Evolutionary conservation across 345 rosid species (phyloP), one percentile per base, ranked within the genome.

Genomic region (Dovyalis caffra): DNA sequence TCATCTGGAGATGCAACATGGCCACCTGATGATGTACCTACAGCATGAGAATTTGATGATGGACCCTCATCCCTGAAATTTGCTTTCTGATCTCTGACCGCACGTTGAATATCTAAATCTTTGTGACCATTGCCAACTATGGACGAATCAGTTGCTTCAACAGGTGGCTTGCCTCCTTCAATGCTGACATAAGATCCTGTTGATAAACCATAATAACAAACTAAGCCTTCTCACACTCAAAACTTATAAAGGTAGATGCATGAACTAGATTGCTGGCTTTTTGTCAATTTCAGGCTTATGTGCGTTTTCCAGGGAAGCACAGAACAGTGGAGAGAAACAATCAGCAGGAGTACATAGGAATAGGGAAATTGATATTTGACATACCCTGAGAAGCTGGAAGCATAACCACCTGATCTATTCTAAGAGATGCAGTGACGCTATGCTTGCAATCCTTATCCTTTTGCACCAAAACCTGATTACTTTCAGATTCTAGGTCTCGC

Each of bases 311-410:
- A 29, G 9, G 8, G 10, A 35, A 66, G 6, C 23, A 32, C 12
- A 28, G 69, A 37, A 37, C 14, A 3, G 25, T 25, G 61, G 8
- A 47, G 25, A n/a, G 12, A 68, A 28, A 28, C 8, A 10, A 21
- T 12, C 8, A 16, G 28, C 57, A 43, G 49, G 35, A 26, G 38
- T 3, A 20, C 16, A 5, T 10, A 2, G 60, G 21, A 28, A 2
- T 35, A 37, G 20, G 23, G 12, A 61, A 64, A 62, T 11, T 29
- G 33, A 45, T 29, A 49, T 33, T 64, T 15, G 34, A 47, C 70
- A 21, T 49, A 85, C 88, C 89, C 75, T 77, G 77, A 75, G 79
- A 74, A 66, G 79, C 77, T 56, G 85, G 85, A 57, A 49, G 32
- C 28, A 72, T 23, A 65, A 78, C 71, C 74, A 76, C 63, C 26